Percentiles rank a stretch among this genome's conserved stretches.
Conservation (phyloP, 148 eudicot species). For the Persicaria maculosa region DNA sequence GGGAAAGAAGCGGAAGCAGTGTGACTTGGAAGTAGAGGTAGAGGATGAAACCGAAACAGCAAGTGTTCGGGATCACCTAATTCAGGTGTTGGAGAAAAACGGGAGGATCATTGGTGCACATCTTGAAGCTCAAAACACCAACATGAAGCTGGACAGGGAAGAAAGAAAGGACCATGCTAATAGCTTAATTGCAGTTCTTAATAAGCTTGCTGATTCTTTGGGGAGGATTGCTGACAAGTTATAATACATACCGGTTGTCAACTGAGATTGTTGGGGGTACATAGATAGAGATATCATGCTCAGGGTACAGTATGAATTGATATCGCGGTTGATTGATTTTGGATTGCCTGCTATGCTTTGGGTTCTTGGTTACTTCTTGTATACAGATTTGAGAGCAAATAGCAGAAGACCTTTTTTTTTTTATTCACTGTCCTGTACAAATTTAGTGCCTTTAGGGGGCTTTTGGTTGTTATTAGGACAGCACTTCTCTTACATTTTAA, state of each 20-base stretch:
- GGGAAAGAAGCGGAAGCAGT: conserved; percentile 55
- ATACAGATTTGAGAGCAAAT: no score
- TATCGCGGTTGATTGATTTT: no score
- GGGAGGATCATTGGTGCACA: conserved; percentile 54
- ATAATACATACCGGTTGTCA: conserved; percentile 21
- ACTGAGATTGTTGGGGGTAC: no score
- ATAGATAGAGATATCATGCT: no score
- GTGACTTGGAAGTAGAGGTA: conserved; percentile 29
- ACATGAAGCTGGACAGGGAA: conserved; percentile 58
- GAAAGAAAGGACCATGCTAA: conserved; percentile 56
- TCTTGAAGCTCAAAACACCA: conserved; percentile 67
- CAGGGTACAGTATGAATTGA: no score
- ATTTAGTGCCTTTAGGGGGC: no score
- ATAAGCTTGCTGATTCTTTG: conserved; percentile 81
- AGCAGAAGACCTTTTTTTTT: no score
- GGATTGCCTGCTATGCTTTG: no score
- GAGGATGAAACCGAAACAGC: background rate
- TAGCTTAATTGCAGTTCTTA: conserved; percentile 63
- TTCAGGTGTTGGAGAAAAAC: conserved; percentile 62
- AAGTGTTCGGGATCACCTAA: conserved; percentile 29
- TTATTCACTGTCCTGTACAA: no score
- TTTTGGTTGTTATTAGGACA: no score
- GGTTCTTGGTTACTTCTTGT: no score
- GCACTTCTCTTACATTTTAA: no score
- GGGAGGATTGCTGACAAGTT: conserved; percentile 91